Evolutionary conservation across 148 eudicot species (phyloP), one percentile per base, ranked within the genome.

Genomic region (Mesembryanthemum crystallinum): DNA sequence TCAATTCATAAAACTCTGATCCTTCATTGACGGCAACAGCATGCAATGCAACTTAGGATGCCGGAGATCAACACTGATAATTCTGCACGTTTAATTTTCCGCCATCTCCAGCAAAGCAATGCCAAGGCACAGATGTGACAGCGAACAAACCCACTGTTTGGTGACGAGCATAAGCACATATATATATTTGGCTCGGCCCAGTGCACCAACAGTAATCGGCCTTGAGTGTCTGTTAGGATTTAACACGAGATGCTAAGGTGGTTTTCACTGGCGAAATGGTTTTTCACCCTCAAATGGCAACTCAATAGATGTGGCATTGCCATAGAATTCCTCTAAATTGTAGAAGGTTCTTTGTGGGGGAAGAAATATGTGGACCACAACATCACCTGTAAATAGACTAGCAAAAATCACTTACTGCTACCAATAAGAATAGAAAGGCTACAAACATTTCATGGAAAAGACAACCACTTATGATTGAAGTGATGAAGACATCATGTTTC

Each of bases 251-350:
- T 37, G 14, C 43, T 30, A 3, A 23, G 35, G 37, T 23, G 61
- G n/a, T 71, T 75, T 65, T 86, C 71, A 85, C 73, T 73, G 66
- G 54, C 82, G 85, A 65, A 83, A 86, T 59, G 89, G 97, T 72
- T 83, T 88, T 81, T 90, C 90, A 80, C 87, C 89, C 74, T 90
- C 91, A 30, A 89, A 92, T 33, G 99, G 97, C 77, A 95, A 76
- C 69, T 92, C 94, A 30, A 95, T 84, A 55, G 51, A 77, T 18
- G 90, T 85, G n/a, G 99, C 99, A 69, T 95, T 95, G 77, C 77
- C 99, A 67, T 95, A 95, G 84, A 95, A 95, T 78, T 95, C 99
- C 82, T 95, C 99, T 83, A 95, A 83, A 81, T 95, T 89, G 84
- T 95, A 95, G 77, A 73, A 89, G 32, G 55, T 88, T 74, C 99